Evolutionary conservation across 352 stramenopile species (phyloP).

Genomic region (Phytophthora tubulina): DNA sequence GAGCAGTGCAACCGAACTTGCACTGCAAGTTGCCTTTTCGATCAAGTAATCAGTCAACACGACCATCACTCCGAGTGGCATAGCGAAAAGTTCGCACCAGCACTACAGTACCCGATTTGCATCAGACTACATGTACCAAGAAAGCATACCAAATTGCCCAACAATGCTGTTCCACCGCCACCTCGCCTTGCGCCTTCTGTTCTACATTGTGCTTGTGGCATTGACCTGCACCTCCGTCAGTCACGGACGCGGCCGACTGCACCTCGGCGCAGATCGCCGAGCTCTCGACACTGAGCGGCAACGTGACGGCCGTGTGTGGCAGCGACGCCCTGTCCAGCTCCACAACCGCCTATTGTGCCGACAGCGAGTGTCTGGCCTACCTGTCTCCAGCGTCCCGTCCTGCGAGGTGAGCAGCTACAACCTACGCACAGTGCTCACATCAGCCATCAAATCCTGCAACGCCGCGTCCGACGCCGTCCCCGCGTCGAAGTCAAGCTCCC

Average conservation of each 20-base stretch:
- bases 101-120: constrained; percentile 23
- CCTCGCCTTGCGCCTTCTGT: constrained; percentile 2
- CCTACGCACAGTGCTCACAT: constrained; percentile 37
- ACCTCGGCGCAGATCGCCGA: constrained; percentile 32
- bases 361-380: constrained; percentile 35
- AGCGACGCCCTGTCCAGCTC: constrained; percentile 37
- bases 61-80: constrained; percentile 1
- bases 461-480: constrained; percentile 41
- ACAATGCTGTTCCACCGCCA: not conserved
- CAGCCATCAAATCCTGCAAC: constrained; percentile 38
- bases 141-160: not conserved
- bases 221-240: not conserved
- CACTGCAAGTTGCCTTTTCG: constrained; percentile 4
- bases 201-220: constrained; percentile 2
- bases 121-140: not conserved
- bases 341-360: constrained; percentile 26
- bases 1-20: not conserved
- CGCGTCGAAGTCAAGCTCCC: constrained; percentile 29
- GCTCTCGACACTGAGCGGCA: constrained; percentile 34
- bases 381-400: constrained; percentile 36
- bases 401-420: constrained; percentile 48
- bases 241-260: constrained; percentile 31
- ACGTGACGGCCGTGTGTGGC: constrained; percentile 39
- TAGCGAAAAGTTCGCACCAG: not conserved
- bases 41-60: constrained; percentile 28